These are phyloP conservation scores for Nannochloropsis gaditana DNA, from an alignment of 108 stramenopile genomes.

Conservation along the genomic window DNA sequence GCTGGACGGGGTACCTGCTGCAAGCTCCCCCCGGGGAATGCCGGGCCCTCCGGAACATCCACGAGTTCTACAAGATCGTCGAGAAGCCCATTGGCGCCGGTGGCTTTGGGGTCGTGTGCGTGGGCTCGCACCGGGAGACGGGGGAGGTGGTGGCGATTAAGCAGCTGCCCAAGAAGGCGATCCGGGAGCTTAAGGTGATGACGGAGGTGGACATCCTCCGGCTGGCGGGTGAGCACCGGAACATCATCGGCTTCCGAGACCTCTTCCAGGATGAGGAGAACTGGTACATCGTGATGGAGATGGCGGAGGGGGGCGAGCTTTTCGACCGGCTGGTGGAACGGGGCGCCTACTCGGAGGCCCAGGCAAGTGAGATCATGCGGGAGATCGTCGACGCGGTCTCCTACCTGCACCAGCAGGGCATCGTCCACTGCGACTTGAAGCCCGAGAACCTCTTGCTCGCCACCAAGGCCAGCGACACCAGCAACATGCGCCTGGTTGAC, in stretches of 20 bases:
- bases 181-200: slow-evolving; percentile 32
- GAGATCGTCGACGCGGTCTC: slow-evolving; percentile 34
- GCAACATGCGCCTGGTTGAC: neutral
- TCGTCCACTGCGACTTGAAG: slow-evolving; percentile 45
- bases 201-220: slow-evolving; percentile 41
- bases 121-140: slow-evolving; percentile 38
- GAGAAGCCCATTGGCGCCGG: slow-evolving; percentile 43
- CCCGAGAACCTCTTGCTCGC: slow-evolving; percentile 44
- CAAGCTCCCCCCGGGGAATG: neutral
- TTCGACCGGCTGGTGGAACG: slow-evolving; percentile 35
- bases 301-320: slow-evolving; percentile 43
- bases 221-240: slow-evolving; percentile 34
- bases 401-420: slow-evolving; percentile 35
- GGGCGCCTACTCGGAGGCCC: slow-evolving; percentile 15
- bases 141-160: slow-evolving; percentile 42
- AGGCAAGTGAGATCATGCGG: slow-evolving; percentile 28
- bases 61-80: slow-evolving; percentile 41
- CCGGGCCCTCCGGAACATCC: slow-evolving; percentile 26
- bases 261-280: slow-evolving; percentile 29
- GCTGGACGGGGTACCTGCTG: neutral
- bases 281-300: slow-evolving; percentile 49
- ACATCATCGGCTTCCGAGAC: slow-evolving; percentile 34
- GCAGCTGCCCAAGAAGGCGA: slow-evolving; percentile 37
- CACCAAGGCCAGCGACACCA: slow-evolving; percentile 5
- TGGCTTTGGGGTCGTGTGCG: slow-evolving; percentile 39